Evolutionary conservation across 768 basidiomycete species (phyloP), one percentile per base, ranked within the genome.

Genomic region (Saitozyma podzolica): DNA sequence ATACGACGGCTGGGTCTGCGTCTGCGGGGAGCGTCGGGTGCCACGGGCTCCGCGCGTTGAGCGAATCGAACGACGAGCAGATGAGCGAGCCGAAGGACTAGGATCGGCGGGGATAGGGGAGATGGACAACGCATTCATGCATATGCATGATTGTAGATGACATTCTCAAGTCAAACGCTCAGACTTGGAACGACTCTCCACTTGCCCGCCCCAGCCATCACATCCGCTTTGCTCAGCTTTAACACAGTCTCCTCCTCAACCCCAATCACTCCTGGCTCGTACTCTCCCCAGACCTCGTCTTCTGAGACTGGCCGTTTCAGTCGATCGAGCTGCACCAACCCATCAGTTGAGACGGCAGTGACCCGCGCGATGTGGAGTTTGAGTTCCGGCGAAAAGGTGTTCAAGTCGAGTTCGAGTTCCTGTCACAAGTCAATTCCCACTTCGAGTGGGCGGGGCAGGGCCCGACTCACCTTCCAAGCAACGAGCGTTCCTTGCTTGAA

Each of bases 1-100:
- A 73, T 87, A 48, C 82, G 85, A 42, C 56, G 59, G 48, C 58
- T 63, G 40, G 29, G 29, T 29, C 29, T 29, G 29, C 29, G 29
- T 29, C 29, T 29, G 29, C 29, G 29, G 29, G 29, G 29, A 29
- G 29, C 29, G 29, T 29, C 29, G 29, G 29, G 29, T 2, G 2
- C 29, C 29, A 29, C 29, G 29, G 29, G 29, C 29, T 29, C 29
- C 2, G 29, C 29, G 5, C 29, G 29, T 29, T 29, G 29, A 29
- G 29, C 29, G 29, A 2, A 29, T 29, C 29, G 29, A 29, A 5
- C 29, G 29, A 29, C 29, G 29, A 29, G 29, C 29, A 29, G 29
- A 29, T 5, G 29, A 29, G 29, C 29, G 29, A 29, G 5, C 29
- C 29, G 29, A 29, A 29, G 29, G 29, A 29, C 29, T 29, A 29